phyloP scores from a whole-genome alignment of 495 filamentous ascomycete genomes.

The Penicillium ochrochloron region DNA sequence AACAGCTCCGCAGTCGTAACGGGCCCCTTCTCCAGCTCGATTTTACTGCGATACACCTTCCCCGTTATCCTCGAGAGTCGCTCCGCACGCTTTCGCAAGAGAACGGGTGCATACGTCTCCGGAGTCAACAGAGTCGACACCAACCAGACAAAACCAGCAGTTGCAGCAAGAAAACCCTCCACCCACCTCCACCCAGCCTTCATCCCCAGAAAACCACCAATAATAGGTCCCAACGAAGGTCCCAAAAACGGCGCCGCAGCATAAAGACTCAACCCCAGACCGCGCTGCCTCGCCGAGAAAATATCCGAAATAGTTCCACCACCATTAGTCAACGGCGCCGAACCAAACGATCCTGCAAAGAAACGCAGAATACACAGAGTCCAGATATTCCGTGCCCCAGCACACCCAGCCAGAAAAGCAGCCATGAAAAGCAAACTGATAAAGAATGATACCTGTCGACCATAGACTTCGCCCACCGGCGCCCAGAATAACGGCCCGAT shows the following conservation, averaged over 20 bases:
- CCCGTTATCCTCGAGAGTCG: constrained; percentile 57
- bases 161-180: constrained; percentile 58
- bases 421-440: constrained; percentile 56
- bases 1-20: constrained; percentile 39
- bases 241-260: constrained; percentile 62
- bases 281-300: constrained; percentile 58
- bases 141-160: constrained; percentile 60
- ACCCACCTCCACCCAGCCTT: constrained; percentile 69
- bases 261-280: constrained; percentile 58
- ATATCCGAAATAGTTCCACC: constrained; percentile 66
- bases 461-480: constrained; percentile 62
- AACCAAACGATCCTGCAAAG: constrained; percentile 71
- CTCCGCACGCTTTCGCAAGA: constrained; percentile 57
- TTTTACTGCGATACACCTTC: constrained; percentile 56
- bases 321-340: constrained; percentile 63
- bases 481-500: constrained; percentile 63
- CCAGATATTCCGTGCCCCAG: constrained; percentile 59
- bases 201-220: constrained; percentile 65
- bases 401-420: constrained; percentile 62
- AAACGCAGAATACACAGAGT: constrained; percentile 62
- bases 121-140: constrained; percentile 54
- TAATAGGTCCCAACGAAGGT: constrained; percentile 56
- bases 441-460: constrained; percentile 64
- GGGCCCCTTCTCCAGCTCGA: constrained; percentile 39
- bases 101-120: constrained; percentile 65